These are phyloP conservation scores for Kwoniella sp. DNA, from an alignment of 768 basidiomycete species.

Conservation along the genomic window DNA sequence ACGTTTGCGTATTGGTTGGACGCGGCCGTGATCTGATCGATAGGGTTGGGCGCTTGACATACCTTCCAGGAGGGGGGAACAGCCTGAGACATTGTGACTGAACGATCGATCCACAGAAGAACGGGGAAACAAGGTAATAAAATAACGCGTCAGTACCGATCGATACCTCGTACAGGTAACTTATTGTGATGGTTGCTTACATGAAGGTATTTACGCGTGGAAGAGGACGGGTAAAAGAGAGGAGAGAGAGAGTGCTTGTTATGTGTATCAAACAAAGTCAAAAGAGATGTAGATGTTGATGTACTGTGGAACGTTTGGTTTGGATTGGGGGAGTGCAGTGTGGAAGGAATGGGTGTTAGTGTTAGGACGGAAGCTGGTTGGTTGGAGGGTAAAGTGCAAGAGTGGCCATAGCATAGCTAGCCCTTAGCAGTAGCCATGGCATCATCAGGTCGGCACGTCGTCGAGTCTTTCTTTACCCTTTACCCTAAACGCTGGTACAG, in stretches of 20 bases:
- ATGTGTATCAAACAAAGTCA: background rate
- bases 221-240: conserved; percentile 10
- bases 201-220: conserved; percentile 19
- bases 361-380: conserved; percentile 1
- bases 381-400: background rate
- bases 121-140: background rate
- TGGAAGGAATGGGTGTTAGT: conserved; percentile 8
- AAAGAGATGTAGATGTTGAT: background rate
- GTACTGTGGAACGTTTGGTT: background rate
- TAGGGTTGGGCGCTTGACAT: conserved; percentile 29
- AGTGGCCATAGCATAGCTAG: background rate
- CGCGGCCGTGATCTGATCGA: too few species aligned
- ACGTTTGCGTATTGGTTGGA: conserved; percentile 3
- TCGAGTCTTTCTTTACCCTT: too few species aligned
- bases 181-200: conserved; percentile 6
- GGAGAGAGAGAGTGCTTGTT: background rate
- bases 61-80: conserved; percentile 98
- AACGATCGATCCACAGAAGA: too few species aligned
- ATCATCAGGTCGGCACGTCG: conserved; percentile 1
- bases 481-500: background rate
- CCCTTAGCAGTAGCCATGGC: background rate
- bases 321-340: background rate
- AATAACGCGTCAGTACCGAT: conserved; percentile 11
- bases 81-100: conserved; percentile 71
- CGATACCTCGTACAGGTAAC: too few species aligned